These are phyloP conservation scores for Ceratocystis destructans DNA, from an alignment of 2,329 filamentous ascomycete species.

Conservation along the genomic window DNA sequence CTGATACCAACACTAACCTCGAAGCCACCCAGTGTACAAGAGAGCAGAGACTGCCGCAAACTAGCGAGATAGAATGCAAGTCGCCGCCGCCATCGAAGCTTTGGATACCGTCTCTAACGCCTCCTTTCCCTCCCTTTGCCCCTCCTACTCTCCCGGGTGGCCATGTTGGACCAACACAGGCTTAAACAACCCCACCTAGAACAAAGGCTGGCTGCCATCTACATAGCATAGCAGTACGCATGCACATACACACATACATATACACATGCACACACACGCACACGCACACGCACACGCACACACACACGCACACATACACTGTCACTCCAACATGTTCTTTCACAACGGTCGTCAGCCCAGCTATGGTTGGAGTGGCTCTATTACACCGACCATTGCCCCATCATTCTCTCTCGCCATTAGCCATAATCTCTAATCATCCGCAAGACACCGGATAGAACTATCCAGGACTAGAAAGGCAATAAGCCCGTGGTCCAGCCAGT, in stretches of 20 bases:
- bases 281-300: background rate
- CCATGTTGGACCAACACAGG: background rate
- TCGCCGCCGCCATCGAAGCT: constrained; percentile 8
- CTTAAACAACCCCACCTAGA: no score
- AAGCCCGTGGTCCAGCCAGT: background rate
- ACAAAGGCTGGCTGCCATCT: no score
- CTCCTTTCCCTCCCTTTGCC: background rate
- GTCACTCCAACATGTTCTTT: background rate
- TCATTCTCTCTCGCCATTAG: background rate
- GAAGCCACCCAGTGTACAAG: constrained; percentile 10
- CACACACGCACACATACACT: background rate
- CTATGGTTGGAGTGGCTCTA: background rate
- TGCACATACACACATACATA: no score
- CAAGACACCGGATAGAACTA: no score
- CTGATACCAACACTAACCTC: background rate
- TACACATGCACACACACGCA: background rate
- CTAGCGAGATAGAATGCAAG: constrained; percentile 16
- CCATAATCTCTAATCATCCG: no score
- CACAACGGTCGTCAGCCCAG: background rate
- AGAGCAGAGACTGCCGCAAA: constrained; percentile 1
- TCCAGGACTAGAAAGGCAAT: background rate
- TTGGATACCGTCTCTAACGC: background rate
- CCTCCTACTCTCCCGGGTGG: background rate
- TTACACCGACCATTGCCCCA: background rate
- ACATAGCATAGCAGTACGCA: no score